Base-by-base conservation (phyloP, 345 rosid genomes). In the Turritis glabra region DNA sequence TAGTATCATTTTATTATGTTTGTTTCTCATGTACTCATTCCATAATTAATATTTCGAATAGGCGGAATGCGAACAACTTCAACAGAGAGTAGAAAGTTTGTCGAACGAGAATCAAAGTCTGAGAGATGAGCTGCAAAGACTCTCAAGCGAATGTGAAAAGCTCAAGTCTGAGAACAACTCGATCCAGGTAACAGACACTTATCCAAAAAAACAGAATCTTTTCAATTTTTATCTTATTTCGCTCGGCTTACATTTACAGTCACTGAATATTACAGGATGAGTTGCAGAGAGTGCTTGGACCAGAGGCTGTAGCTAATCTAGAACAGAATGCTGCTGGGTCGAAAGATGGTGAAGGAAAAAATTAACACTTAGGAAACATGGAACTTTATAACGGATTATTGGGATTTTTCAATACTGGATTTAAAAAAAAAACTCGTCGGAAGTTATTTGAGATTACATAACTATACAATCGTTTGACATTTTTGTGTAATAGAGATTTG, bases 1-100 rank as follows among this genome's bases (percentile, higher is more conserved):
- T 23, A 27, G 37, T 30, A 51, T 43, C 47, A 30, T n/a, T 44
- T 13, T 13, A n/a, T 32, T 56, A 18, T 43, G 30, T 33, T 53
- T 50, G 38, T 44, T 72, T 68, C 69, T 72, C 19, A 26, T 48
- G 47, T 30, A 47, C 61, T 64, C 23, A 33, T 18, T 32, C 8
- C 9, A 5, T 47, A 5, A 54, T 46, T 0, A 13, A 69, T 19
- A 44, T 6, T 33, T 53, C 32, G 43, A 54, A 27, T 67, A 91
- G 99, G 98, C 85, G 10, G 99, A 92, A 74, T 95, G 99, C 52
- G 99, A 90, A 47, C 98, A 90, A 74, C 90, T 96, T 72, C 98
- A 90, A 70, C 85, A 35, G 65, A 88, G 84, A 69, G 98, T 96
- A 57, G 92, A 92, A 77, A 73, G 53, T 37, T 76, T 96, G 79